phyloP scores from a whole-genome alignment of 768 basidiomycete species.

The Termitomyces sp. region DNA sequence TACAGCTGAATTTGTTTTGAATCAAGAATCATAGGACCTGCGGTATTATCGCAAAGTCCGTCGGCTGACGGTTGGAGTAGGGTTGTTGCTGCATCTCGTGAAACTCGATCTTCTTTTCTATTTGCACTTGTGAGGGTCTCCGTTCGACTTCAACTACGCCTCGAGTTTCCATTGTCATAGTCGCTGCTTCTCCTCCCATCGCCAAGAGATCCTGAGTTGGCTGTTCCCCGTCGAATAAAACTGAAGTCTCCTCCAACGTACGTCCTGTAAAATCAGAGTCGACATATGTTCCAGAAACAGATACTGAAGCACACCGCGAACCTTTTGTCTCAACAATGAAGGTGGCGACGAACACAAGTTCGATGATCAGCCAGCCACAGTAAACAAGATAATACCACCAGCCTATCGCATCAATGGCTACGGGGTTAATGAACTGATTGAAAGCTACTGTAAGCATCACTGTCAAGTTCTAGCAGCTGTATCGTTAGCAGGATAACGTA shows the following conservation, averaged over 20 bases:
- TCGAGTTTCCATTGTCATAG: constrained; percentile 30
- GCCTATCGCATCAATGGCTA: constrained; percentile 56
- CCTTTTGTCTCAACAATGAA: constrained; percentile 66
- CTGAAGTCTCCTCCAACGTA: constrained; percentile 72
- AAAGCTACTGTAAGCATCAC: constrained; percentile 68
- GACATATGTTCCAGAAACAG: background rate
- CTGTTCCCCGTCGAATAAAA: constrained; percentile 64
- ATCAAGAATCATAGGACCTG: constrained; percentile 4
- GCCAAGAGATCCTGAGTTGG: constrained; percentile 38
- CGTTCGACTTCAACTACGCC: constrained; percentile 13
- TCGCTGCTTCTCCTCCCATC: constrained; percentile 48
- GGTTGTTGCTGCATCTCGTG: constrained; percentile 12
- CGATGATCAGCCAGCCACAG: constrained; percentile 62
- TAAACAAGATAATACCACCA: constrained; percentile 64
- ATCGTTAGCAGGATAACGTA: background rate
- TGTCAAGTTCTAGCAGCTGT: constrained; percentile 46
- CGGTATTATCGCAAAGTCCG: constrained; percentile 3
- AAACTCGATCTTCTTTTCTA: constrained; percentile 4
- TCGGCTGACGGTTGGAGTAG: background rate
- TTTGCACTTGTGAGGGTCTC: background rate
- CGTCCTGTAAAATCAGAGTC: constrained; percentile 18
- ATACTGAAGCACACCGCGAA: constrained; percentile 18
- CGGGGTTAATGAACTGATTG: constrained; percentile 79
- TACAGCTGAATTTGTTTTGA: constrained; percentile 1
- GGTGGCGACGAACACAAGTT: constrained; percentile 51